Conservation (phyloP, 176 grass and related monocot species). For the Lolium multiflorum region DNA sequence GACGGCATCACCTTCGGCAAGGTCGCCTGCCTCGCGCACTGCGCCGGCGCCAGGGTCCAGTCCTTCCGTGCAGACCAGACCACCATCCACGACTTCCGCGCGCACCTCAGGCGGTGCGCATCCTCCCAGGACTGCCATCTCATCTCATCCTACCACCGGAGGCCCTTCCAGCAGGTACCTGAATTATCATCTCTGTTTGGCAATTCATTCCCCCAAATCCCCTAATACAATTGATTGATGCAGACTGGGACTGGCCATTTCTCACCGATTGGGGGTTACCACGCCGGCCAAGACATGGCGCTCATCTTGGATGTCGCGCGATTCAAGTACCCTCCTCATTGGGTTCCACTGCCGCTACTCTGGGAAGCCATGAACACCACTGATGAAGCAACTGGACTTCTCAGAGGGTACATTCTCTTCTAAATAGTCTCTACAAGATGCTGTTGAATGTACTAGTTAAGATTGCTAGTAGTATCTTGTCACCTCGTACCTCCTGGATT, state of each 20-base stretch:
- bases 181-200: background rate
- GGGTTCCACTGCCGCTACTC: constrained; percentile 86
- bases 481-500: background rate
- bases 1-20: constrained; percentile 84
- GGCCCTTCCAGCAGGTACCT: constrained; percentile 41
- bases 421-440: background rate
- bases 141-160: constrained; percentile 74
- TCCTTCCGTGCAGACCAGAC: constrained; percentile 65
- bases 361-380: constrained; percentile 94
- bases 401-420: constrained; percentile 62
- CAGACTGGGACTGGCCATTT: constrained; percentile 96
- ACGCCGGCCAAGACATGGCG: constrained; percentile 75
- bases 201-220: background rate
- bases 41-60: constrained; percentile 76
- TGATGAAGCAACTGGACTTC: constrained; percentile 75
- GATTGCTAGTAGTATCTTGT: background rate
- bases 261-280: constrained; percentile 91
- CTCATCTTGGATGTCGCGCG: constrained; percentile 93
- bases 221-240: background rate
- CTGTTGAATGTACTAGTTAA: background rate
- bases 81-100: constrained; percentile 67
- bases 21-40: constrained; percentile 85
- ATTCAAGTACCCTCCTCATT: constrained; percentile 96
- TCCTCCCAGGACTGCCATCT: constrained; percentile 79
- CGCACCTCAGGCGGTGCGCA: constrained; percentile 57